Conservation (phyloP, 2,329 filamentous ascomycete genomes). For the Bisporella sp. region DNA sequence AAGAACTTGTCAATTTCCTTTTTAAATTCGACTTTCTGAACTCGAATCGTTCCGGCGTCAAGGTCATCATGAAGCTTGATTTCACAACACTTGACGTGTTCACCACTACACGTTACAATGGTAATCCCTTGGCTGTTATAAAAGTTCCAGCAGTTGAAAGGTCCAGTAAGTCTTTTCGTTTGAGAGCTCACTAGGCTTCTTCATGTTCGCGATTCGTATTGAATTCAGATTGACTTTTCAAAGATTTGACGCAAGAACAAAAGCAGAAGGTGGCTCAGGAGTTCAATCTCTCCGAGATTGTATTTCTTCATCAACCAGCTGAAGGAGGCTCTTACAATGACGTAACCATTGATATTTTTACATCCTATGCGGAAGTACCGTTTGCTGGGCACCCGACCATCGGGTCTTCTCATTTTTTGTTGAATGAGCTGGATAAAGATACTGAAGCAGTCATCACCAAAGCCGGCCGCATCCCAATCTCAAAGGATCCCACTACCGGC, state of each 20-base stretch:
- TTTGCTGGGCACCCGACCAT: slow-evolving; percentile 59
- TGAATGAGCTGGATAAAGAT: slow-evolving; percentile 10
- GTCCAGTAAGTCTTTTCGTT: background rate
- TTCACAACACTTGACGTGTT: slow-evolving; percentile 50
- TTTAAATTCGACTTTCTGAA: no score
- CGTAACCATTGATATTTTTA: slow-evolving; percentile 53
- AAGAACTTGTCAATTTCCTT: no score
- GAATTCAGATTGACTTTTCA: background rate
- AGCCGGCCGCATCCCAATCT: slow-evolving; percentile 48
- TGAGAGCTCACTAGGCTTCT: no score
- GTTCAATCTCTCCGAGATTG: slow-evolving; percentile 59
- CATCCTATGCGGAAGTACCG: slow-evolving; percentile 43
- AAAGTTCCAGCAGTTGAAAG: slow-evolving; percentile 37
- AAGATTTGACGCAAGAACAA: slow-evolving; percentile 38
- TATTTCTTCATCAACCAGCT: slow-evolving; percentile 45
- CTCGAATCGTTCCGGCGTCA: no score
- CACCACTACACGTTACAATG: slow-evolving; percentile 42
- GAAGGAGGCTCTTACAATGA: slow-evolving; percentile 26
- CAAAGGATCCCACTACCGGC: slow-evolving; percentile 30
- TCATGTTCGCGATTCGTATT: background rate
- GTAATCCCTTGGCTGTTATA: slow-evolving; percentile 56
- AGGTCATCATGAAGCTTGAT: slow-evolving; percentile 11
- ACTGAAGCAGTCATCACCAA: slow-evolving; percentile 39
- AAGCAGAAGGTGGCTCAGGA: slow-evolving; percentile 55
- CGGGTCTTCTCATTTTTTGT: slow-evolving; percentile 44